Base-by-base conservation (phyloP, 495 filamentous ascomycete genomes). In the Penicillium paradoxum region DNA sequence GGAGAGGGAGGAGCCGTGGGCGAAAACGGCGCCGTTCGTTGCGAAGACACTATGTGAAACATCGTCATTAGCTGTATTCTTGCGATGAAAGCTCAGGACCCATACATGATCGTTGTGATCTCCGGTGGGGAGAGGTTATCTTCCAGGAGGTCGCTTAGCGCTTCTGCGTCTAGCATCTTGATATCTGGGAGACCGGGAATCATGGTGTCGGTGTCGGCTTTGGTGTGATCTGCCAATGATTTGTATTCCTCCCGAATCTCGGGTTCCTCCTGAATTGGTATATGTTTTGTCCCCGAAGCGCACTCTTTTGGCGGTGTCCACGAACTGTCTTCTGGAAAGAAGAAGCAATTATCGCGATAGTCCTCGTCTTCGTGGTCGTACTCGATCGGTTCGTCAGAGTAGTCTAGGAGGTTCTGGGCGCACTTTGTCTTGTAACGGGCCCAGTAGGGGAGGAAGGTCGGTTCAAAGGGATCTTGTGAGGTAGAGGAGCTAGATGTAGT, bases 301-400 rank as follows among this genome's bases (percentile, higher is more conserved):
- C 57, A 69, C 46, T 62, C 61, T 43, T 66, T 67, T 1, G 70
- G 64, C 14, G 73, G 73, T 14, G 73, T 71, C 60, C 64, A 74
- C 19, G 72, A 73, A 61, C 71, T 75, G 43, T 77, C 73, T 58
- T 76, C 73, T 3, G 73, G 73, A 45, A 75, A 76, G 54, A 77
- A 75, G 53, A 75, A 77, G 45, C 66, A 72, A 51, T 74, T 77
- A 24, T 77, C 73, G 51, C 60, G 62, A 42, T 72, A 74, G 53
- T 74, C 72, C n/a, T 70, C 66, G 62, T 77, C 73, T 62, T 75
- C 57, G 66, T 70, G 57, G 33, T 74, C 72, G 73, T 75, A 77
- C 36, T 72, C 72, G 59, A 77, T 74, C 37, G 71, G 73, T 29
- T 77, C 67, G 59, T 70, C 62, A 15, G 72, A 70, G 53, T 49